phyloP scores from a whole-genome alignment of 2,329 filamentous ascomycete genomes.

The Verticillium nubilum region DNA sequence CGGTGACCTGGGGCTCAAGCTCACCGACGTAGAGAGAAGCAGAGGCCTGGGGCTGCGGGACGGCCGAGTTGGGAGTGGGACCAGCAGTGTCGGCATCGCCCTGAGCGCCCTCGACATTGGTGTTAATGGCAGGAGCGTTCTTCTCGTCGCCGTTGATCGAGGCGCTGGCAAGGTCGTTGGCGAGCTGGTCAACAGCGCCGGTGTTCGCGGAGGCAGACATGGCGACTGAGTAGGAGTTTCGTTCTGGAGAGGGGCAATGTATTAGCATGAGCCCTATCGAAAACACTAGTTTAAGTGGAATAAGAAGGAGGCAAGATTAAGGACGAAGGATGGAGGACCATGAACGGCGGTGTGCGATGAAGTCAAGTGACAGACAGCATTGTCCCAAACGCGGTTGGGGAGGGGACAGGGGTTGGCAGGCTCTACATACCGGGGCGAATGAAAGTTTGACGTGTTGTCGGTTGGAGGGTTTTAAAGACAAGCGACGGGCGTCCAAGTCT shows the following conservation, averaged over 20 bases:
- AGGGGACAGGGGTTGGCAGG: slow-evolving; percentile 5
- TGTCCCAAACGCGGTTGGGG: too few species aligned
- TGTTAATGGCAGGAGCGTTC: slow-evolving; percentile 64
- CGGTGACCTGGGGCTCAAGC: slow-evolving; percentile 94
- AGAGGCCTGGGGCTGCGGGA: slow-evolving; percentile 80
- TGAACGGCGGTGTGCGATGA: background rate
- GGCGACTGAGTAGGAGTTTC: slow-evolving; percentile 24
- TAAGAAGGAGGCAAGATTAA: background rate
- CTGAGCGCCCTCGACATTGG: slow-evolving; percentile 55
- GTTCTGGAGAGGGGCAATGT: background rate
- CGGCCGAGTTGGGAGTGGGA: slow-evolving; percentile 68
- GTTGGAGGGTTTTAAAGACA: background rate
- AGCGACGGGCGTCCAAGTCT: background rate
- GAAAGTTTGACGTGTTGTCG: background rate
- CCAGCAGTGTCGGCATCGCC: slow-evolving; percentile 58
- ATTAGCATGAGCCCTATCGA: background rate
- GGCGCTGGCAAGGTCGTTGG: slow-evolving; percentile 69
- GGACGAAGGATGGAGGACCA: background rate
- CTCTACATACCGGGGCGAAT: slow-evolving; percentile 7
- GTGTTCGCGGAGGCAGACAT: slow-evolving; percentile 57
- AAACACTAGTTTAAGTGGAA: background rate
- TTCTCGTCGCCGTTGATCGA: slow-evolving; percentile 63
- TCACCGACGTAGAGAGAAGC: slow-evolving; percentile 98
- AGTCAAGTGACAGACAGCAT: too few species aligned
- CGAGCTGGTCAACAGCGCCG: slow-evolving; percentile 72